Evolutionary conservation across 768 basidiomycete species (phyloP), one percentile per base, ranked within the genome.

Genomic region (Peribolospora baueri): DNA sequence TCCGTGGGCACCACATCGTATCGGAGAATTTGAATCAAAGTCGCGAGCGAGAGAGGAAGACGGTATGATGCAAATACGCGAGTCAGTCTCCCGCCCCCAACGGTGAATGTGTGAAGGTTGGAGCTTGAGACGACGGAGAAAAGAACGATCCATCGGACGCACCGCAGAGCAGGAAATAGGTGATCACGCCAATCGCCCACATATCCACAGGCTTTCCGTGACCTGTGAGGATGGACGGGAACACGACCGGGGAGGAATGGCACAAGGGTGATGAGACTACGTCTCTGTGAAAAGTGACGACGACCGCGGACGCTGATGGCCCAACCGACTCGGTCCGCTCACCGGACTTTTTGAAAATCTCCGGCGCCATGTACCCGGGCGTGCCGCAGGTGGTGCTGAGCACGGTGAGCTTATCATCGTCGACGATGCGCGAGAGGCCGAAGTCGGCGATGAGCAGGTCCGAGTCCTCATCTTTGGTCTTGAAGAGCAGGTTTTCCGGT

Each of bases 371-470:
- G 67, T 90, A 90, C 75, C 64, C 61, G 38, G 62, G 50, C 2
- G 87, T 90, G 10, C 91, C 91, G 62, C 91, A 98, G 43, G 95
- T 84, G 66, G 95, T 93, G 0, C 88, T 95, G 59, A 98, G 71
- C 62, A 83, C 68, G 55, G 77, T 80, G 61, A 88, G 74, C 67
- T 86, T 86, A 58, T 84, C 80, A 61, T 86, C 85, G 43, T 90
- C 80, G 75, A 97, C 82, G 46, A 95, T 76, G 42, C 86, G 78
- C 8, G 48, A 49, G 56, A 93, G 74, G 13, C 90, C 91, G 66
- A 98, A 98, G 68, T 98, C 91, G 0, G 91, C 91, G 56, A 98
- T 80, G 80, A 93, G 84, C 62, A 98, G 81, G 63, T 91, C 88
- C 11, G 88, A 81, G 46, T 86, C 84, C 67, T 95, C 88, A 5